A percentile compares a stretch with the other conserved stretches of the same genome.
Conservation (phyloP, 139 green algal species). For the Micractinium sp. region DNA sequence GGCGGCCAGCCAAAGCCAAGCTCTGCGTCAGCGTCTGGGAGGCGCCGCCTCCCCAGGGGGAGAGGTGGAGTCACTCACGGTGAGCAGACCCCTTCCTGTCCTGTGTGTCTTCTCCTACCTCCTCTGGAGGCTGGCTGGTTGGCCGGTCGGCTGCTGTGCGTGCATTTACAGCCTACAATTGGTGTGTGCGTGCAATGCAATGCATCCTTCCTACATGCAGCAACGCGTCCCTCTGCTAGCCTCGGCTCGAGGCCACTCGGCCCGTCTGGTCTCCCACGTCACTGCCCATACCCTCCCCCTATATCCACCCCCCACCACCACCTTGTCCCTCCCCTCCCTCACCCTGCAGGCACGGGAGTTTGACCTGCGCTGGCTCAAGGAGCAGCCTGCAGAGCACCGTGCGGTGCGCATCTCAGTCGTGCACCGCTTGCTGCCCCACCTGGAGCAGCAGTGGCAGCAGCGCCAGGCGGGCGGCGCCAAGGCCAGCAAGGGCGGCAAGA, state of each 20-base stretch:
- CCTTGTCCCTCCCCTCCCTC: background rate
- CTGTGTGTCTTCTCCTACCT: background rate
- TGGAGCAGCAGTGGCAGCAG: background rate
- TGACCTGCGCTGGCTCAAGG: constrained; percentile 34
- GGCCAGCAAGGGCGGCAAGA: background rate
- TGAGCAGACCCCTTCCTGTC: background rate
- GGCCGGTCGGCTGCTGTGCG: background rate
- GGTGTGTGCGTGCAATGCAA: no score
- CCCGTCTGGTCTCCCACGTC: background rate
- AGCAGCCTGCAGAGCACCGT: constrained; percentile 34
- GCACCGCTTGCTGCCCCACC: background rate
- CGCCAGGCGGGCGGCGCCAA: background rate
- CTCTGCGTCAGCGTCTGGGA: background rate
- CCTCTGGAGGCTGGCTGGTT: background rate
- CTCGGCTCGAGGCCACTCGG: background rate
- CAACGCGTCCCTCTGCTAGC: background rate
- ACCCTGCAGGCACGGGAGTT: background rate
- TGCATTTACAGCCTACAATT: background rate
- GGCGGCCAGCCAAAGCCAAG: background rate
- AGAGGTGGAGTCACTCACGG: background rate
- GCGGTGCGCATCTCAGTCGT: constrained; percentile 20
- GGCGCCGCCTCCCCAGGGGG: background rate
- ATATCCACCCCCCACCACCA: background rate
- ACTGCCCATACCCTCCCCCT: background rate
- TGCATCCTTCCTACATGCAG: background rate